phyloP scores from a whole-genome alignment of 148 eudicot genomes.

The Selenicereus undatus region DNA sequence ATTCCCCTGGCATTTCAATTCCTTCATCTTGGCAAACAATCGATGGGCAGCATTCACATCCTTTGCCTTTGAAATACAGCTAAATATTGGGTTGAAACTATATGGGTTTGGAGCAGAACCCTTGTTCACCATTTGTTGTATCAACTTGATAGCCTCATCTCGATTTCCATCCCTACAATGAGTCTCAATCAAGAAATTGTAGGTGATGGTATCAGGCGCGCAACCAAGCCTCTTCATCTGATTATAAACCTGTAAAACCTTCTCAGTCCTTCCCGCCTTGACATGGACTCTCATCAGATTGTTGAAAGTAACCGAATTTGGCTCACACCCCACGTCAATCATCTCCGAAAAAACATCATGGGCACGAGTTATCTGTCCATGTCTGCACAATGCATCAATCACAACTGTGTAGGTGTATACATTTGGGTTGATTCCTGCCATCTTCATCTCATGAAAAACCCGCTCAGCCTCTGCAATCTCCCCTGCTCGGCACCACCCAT shows the following conservation, averaged over 20 bases:
- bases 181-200: constrained; percentile 64
- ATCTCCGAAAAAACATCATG: constrained; percentile 90
- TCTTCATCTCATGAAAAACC: constrained; percentile 80
- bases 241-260: constrained; percentile 78
- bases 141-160: constrained; percentile 70
- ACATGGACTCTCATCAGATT: constrained; percentile 89
- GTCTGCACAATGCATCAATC: constrained; percentile 80
- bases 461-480: constrained; percentile 66
- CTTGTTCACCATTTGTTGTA: constrained; percentile 62
- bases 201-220: constrained; percentile 60
- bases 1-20: constrained; percentile 60
- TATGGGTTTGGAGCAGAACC: constrained; percentile 54
- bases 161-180: constrained; percentile 76
- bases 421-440: constrained; percentile 63
- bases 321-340: constrained; percentile 66
- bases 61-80: constrained; percentile 36
- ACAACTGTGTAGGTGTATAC: constrained; percentile 71
- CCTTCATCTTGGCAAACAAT: constrained; percentile 70
- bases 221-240: constrained; percentile 78
- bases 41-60: constrained; percentile 85
- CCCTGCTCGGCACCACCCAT: constrained; percentile 84
- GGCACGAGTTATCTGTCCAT: constrained; percentile 76
- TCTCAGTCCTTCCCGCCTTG: constrained; percentile 63
- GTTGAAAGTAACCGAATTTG: constrained; percentile 76
- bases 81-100: constrained; percentile 76